Evolutionary conservation across 768 basidiomycete genomes (phyloP).

Genomic region (Xerocomus brunneocitrinus): DNA sequence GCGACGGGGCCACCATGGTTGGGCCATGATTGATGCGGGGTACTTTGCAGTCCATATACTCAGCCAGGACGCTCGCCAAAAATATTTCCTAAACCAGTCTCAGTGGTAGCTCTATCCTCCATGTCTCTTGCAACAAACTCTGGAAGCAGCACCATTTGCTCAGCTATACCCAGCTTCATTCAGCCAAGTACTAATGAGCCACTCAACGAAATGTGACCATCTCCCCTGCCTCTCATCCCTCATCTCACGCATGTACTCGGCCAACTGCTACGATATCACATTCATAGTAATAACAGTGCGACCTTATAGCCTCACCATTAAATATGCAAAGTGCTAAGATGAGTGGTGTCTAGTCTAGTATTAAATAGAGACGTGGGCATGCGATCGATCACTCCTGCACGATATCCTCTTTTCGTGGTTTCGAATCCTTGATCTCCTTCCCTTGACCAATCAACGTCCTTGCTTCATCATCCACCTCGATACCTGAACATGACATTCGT

Average conservation of each 20-base stretch:
- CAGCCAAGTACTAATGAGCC: too few species aligned
- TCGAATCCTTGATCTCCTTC: constrained; percentile 70
- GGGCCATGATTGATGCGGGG: constrained; percentile 83
- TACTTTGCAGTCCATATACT: constrained; percentile 76
- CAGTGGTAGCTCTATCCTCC: constrained; percentile 22
- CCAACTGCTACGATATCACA: too few species aligned
- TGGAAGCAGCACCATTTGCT: too few species aligned
- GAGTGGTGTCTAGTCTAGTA: constrained; percentile 10
- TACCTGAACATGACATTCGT: constrained; percentile 42
- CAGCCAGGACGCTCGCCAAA: constrained; percentile 59
- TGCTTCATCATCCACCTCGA: constrained; percentile 81
- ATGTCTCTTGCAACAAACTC: too few species aligned
- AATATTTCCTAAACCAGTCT: constrained; percentile 49
- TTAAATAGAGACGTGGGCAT: constrained; percentile 4
- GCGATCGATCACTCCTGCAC: constrained; percentile 55
- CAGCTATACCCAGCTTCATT: too few species aligned
- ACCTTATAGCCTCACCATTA: background rate
- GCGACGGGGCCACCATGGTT: constrained; percentile 59
- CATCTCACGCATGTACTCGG: too few species aligned
- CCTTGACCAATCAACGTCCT: constrained; percentile 81
- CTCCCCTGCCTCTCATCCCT: too few species aligned
- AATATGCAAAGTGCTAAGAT: background rate
- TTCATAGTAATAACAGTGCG: too few species aligned
- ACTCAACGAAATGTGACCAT: too few species aligned
- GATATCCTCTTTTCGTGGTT: constrained; percentile 94